These are phyloP conservation scores for Cardamine occulta DNA, from an alignment of 345 rosid genomes.

Conservation along the genomic window DNA sequence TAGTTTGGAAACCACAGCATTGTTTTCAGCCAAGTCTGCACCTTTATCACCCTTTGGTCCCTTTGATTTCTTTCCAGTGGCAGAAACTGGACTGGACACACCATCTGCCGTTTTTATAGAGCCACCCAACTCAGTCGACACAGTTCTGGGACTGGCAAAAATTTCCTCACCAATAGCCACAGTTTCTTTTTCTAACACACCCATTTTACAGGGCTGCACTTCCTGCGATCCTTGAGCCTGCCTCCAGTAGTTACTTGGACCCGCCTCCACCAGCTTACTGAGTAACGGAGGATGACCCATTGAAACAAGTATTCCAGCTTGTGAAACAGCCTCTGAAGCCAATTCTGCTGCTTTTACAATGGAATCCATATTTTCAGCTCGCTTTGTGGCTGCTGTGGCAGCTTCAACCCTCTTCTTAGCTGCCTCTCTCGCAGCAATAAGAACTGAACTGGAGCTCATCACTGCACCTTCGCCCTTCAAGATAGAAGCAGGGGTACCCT, in stretches of 20 bases:
- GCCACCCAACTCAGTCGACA: conserved; percentile 51
- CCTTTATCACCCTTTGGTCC: conserved; percentile 51
- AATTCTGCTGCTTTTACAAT: conserved; percentile 92
- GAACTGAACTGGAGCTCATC: conserved; percentile 60
- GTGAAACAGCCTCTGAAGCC: conserved; percentile 93
- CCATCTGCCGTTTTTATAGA: conserved; percentile 49
- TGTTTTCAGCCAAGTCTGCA: conserved; percentile 51
- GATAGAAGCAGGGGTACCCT: conserved; percentile 63
- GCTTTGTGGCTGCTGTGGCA: conserved; percentile 87
- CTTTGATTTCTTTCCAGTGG: conserved; percentile 50
- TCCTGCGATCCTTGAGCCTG: conserved; percentile 50
- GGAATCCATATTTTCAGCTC: conserved; percentile 91
- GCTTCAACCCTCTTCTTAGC: conserved; percentile 85
- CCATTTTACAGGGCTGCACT: conserved; percentile 39
- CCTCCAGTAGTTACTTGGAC: conserved; percentile 81
- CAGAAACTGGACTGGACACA: conserved; percentile 45
- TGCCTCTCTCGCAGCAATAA: conserved; percentile 80
- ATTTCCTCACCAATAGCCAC: conserved; percentile 45
- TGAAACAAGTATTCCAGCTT: conserved; percentile 88
- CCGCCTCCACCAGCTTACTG: conserved; percentile 65
- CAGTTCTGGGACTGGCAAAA: conserved; percentile 44
- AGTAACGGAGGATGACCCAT: conserved; percentile 78
- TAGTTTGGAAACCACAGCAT: conserved; percentile 50
- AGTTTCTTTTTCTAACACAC: conserved; percentile 46
- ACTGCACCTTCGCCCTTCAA: conserved; percentile 57